These are phyloP conservation scores for Bolboschoenoplectus hybrid DNA, from an alignment of 202 grass and related monocot species.

Conservation along the genomic window DNA sequence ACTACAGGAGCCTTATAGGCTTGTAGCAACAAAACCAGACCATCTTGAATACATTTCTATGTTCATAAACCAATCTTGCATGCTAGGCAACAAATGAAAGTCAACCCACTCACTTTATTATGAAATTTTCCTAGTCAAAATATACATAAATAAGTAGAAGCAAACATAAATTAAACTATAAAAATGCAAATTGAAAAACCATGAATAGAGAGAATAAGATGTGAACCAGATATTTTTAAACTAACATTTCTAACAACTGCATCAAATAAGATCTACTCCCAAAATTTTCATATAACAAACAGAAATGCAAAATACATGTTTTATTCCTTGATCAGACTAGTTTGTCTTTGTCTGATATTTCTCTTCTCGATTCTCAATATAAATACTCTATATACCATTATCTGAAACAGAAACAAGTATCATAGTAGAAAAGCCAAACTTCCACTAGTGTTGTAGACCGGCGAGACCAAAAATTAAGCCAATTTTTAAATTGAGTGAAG, in stretches of 20 bases:
- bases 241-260: background rate
- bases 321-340: background rate
- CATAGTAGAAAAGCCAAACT: background rate
- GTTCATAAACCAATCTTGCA: background rate
- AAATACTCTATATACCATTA: conserved; percentile 12
- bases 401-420: conserved; percentile 22
- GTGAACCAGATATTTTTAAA: background rate
- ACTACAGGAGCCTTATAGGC: background rate
- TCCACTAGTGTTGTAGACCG: background rate
- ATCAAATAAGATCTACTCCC: background rate
- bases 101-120: background rate
- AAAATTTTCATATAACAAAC: conserved; percentile 6
- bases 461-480: background rate
- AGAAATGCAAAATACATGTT: conserved; percentile 7
- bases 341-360: background rate
- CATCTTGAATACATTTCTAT: background rate
- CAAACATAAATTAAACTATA: background rate
- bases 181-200: conserved; percentile 1
- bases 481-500: background rate
- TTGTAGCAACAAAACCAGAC: background rate
- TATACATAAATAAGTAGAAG: conserved; percentile 9
- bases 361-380: background rate
- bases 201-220: background rate
- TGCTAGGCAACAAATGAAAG: background rate
- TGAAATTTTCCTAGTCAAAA: conserved; percentile 6